These are phyloP conservation scores for Bipolaris bicolor DNA, from an alignment of 2,329 filamentous ascomycete genomes.

Conservation along the genomic window DNA sequence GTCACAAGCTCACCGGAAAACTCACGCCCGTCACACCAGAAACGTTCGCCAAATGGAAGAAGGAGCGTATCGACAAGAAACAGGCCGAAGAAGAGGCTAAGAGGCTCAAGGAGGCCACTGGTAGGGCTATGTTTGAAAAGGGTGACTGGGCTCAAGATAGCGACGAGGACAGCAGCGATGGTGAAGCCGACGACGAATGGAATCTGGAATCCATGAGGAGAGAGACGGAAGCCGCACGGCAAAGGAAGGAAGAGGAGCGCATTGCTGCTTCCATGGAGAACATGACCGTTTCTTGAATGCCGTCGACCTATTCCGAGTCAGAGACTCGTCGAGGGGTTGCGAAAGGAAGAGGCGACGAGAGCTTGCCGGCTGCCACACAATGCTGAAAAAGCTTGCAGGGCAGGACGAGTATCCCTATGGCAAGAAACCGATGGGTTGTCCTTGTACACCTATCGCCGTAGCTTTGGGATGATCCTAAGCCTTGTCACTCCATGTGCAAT, in stretches of 20 bases:
- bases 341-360: constrained; percentile 12
- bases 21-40: constrained; percentile 94
- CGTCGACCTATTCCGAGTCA: not conserved
- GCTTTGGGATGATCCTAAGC: not conserved
- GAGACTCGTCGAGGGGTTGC: not conserved
- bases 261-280: constrained; percentile 44
- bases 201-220: constrained; percentile 81
- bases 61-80: constrained; percentile 93
- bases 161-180: constrained; percentile 60
- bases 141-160: constrained; percentile 83
- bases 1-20: constrained; percentile 90
- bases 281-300: constrained; percentile 27
- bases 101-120: constrained; percentile 93
- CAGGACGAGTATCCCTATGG: constrained; percentile 11
- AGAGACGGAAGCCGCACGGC: constrained; percentile 80
- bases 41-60: constrained; percentile 95
- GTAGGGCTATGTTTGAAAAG: constrained; percentile 93
- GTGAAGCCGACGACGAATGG: constrained; percentile 68
- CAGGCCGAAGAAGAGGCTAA: constrained; percentile 88
- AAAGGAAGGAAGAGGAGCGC: constrained; percentile 78
- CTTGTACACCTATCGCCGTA: not conserved
- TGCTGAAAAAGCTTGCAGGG: constrained; percentile 45
- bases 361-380: constrained; percentile 30
- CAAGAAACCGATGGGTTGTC: constrained; percentile 3
- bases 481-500: not conserved